A percentile compares a stretch with the other conserved stretches of the same genome.
Evolutionary conservation across 73 alveolate species (phyloP).

Genomic region (Tetrahymena malaccensis): DNA sequence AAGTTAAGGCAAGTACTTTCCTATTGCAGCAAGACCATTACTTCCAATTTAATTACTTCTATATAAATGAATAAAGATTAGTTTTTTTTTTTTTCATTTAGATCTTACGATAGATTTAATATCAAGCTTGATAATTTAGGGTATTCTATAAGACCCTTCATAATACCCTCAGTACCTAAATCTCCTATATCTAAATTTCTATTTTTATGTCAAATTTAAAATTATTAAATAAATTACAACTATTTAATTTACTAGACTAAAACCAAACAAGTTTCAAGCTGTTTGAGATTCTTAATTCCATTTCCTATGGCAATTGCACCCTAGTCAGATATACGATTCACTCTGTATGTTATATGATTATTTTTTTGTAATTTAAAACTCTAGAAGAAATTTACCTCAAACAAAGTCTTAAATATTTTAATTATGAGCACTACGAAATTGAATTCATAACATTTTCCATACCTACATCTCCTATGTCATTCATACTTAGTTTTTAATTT

Average conservation of each 20-base stretch:
- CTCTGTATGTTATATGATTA: neutral
- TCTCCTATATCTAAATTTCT: neutral
- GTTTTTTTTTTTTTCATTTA: neutral
- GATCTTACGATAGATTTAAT: neutral
- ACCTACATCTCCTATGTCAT: neutral
- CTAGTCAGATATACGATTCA: neutral
- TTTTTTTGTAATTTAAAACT: neutral
- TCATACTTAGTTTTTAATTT: neutral
- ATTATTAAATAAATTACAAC: too few species aligned
- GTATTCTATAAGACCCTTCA: neutral
- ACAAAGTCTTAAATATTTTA: neutral
- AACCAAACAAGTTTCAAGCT: neutral
- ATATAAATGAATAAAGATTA: neutral
- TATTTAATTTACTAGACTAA: neutral
- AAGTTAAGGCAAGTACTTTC: neutral
- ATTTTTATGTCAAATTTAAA: too few species aligned
- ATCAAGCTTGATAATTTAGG: neutral
- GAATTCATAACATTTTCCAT: neutral
- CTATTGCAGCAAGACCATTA: neutral
- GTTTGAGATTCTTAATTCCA: neutral
- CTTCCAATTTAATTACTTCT: neutral
- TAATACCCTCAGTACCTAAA: neutral
- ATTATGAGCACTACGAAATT: neutral
- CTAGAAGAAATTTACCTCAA: neutral
- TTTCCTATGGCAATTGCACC: neutral